phyloP scores from a whole-genome alignment of 305 asterid species.

The Coffea humblotiana region DNA sequence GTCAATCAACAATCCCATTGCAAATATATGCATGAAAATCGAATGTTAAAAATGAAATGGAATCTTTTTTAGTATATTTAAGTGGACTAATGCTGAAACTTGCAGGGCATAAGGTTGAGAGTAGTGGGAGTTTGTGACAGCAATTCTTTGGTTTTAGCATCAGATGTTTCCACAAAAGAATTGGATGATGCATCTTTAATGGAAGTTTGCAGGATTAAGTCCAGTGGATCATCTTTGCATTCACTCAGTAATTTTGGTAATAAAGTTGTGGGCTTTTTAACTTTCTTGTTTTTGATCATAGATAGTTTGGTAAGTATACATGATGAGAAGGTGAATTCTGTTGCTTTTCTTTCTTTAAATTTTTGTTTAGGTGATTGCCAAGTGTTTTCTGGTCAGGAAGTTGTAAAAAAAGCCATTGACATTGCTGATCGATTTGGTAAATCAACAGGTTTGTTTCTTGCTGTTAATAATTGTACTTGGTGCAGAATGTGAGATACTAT shows the following conservation, averaged over 20 bases:
- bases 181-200: slow-evolving; percentile 60
- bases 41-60: neutral
- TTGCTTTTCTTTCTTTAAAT: neutral
- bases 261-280: neutral
- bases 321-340: neutral
- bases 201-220: slow-evolving; percentile 62
- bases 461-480: neutral
- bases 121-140: slow-evolving; percentile 91
- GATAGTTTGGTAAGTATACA: neutral
- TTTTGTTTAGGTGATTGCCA: slow-evolving; percentile 45
- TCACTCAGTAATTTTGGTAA: slow-evolving; percentile 56
- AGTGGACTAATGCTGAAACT: neutral
- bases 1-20: slow-evolving; percentile 25
- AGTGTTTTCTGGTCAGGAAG: slow-evolving; percentile 54
- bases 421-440: slow-evolving; percentile 50
- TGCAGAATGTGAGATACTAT: neutral
- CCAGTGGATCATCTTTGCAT: slow-evolving; percentile 57
- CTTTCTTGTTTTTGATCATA: neutral
- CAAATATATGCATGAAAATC: neutral
- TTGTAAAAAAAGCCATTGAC: slow-evolving; percentile 45
- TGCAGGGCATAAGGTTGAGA: slow-evolving; percentile 69
- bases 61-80: neutral
- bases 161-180: slow-evolving; percentile 56
- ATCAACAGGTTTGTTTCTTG: slow-evolving; percentile 44
- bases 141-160: slow-evolving; percentile 56